phyloP scores from a whole-genome alignment of 345 rosid genomes.

The Ceriops zippeliana region DNA sequence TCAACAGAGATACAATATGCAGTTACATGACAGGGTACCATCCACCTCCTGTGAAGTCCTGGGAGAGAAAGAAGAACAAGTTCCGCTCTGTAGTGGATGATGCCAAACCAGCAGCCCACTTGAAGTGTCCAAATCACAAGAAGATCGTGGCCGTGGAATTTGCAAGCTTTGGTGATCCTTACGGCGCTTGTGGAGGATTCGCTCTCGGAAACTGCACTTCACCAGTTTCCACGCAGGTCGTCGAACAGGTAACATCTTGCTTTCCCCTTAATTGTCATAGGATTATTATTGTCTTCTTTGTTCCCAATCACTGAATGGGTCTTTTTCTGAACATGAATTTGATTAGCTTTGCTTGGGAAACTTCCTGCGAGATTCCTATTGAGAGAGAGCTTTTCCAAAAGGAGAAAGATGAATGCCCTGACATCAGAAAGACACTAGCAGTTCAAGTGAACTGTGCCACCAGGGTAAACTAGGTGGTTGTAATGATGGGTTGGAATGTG shows the following conservation, averaged over 20 bases:
- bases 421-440: conserved; percentile 47
- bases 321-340: not conserved
- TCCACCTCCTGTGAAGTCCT: conserved; percentile 54
- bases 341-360: conserved; percentile 58
- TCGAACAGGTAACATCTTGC: conserved; percentile 44
- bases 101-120: conserved; percentile 43
- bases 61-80: conserved; percentile 38
- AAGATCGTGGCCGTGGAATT: conserved; percentile 57
- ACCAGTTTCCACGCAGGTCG: conserved; percentile 46
- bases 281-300: not conserved
- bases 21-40: conserved; percentile 47
- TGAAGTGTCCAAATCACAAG: conserved; percentile 47
- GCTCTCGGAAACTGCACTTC: conserved; percentile 51
- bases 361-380: conserved; percentile 47
- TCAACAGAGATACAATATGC: conserved; percentile 76
- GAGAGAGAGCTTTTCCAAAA: conserved; percentile 37
- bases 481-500: not conserved
- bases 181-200: conserved; percentile 64
- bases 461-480: not conserved
- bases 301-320: not conserved
- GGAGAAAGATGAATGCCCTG: conserved; percentile 40
- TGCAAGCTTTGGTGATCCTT: conserved; percentile 76
- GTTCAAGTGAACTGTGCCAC: conserved; percentile 63
- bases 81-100: conserved; percentile 34
- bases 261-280: not conserved